phyloP scores from a whole-genome alignment of 306 rosid species.

The Hylodesmum podocarpum region DNA sequence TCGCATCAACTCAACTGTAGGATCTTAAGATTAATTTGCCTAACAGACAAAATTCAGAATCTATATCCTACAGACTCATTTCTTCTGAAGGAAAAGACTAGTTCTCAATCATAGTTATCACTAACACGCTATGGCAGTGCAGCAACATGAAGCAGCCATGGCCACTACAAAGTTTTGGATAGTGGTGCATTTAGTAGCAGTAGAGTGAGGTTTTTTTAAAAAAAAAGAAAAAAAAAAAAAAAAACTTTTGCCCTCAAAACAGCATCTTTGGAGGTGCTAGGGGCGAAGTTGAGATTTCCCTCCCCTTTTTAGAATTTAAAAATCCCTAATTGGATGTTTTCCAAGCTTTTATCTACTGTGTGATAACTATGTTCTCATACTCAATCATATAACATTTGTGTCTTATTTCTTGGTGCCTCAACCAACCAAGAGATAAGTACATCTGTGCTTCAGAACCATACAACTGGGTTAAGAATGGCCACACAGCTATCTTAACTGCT shows the following conservation, averaged over 20 bases:
- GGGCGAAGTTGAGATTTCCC: neutral
- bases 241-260: neutral
- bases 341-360: neutral
- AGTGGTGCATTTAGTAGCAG: neutral
- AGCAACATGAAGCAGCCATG: neutral
- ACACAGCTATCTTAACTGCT: neutral
- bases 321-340: neutral
- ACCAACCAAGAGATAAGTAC: conserved; percentile 18
- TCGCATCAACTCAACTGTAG: neutral
- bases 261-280: neutral
- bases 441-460: neutral
- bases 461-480: neutral
- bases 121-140: neutral
- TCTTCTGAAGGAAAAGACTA: neutral
- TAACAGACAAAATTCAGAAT: neutral
- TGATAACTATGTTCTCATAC: neutral
- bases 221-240: too few species aligned
- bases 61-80: neutral
- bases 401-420: neutral
- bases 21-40: neutral
- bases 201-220: neutral
- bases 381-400: conserved; percentile 6
- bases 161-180: neutral
- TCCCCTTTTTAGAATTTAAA: neutral
- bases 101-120: neutral